Percentiles rank a stretch among this genome's conserved stretches.
phyloP scores from a whole-genome alignment of 139 green algal genomes.

The Tetradesmus obliquus region DNA sequence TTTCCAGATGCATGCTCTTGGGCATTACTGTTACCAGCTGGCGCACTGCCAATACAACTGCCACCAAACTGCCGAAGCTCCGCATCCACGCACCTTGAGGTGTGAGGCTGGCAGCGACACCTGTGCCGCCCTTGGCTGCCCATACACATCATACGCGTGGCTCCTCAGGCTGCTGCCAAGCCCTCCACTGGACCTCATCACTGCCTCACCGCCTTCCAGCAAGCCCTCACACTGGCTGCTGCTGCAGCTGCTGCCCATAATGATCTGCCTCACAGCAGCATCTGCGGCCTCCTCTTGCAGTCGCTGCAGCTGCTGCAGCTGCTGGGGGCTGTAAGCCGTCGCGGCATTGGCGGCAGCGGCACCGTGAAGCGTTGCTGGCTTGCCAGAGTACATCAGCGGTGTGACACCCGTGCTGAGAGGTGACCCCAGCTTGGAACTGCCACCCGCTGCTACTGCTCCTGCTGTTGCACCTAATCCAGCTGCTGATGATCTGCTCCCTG shows the following conservation, averaged over 20 bases:
- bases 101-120: conserved; percentile 50
- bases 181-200: not conserved
- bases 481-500: not conserved
- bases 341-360: not conserved
- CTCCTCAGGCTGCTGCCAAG: conserved; percentile 38
- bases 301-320: conserved; percentile 9
- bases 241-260: conserved; percentile 7
- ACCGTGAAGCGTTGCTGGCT: not conserved
- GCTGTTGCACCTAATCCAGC: not conserved
- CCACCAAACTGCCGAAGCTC: not conserved
- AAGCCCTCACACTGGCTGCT: not conserved
- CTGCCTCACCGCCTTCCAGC: not conserved
- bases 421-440: not conserved
- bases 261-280: not conserved
- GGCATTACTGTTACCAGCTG: not conserved
- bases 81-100: not conserved
- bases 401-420: not conserved
- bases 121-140: conserved; percentile 51
- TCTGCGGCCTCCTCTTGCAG: not conserved
- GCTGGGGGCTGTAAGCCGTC: not conserved
- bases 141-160: conserved; percentile 65
- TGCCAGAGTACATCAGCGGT: conserved; percentile 27
- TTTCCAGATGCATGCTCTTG: not conserved
- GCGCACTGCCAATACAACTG: not conserved
- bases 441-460: not conserved